Conservation (phyloP, 2,329 filamentous ascomycete species). For the Chaetomiaceae sp. region DNA sequence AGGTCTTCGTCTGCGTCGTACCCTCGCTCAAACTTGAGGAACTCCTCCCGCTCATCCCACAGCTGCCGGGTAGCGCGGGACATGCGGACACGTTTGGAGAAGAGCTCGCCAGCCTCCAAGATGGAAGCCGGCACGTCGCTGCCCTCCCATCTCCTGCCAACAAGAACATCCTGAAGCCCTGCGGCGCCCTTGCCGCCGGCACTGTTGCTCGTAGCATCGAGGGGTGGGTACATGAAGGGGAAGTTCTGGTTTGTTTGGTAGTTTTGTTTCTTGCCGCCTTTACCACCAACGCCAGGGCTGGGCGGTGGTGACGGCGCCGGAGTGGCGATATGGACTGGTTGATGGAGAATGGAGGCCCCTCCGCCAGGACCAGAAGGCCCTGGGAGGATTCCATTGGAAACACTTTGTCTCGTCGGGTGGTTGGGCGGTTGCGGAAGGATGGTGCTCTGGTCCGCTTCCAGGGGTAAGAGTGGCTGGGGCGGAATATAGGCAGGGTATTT, state of each 20-base stretch:
- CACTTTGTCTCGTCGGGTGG: conserved; percentile 59
- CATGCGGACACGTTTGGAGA: conserved; percentile 84
- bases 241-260: conserved; percentile 99
- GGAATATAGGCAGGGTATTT: conserved; percentile 97
- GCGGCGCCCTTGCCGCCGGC: conserved; percentile 84
- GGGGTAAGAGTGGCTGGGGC: conserved; percentile 72
- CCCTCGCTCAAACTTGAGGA: conserved; percentile 86
- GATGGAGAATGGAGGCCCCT: conserved; percentile 79
- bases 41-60: conserved; percentile 89
- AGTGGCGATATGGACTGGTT: conserved; percentile 97
- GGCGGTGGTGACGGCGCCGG: conserved; percentile 93
- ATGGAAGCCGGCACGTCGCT: conserved; percentile 92
- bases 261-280: conserved; percentile 96
- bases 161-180: conserved; percentile 71
- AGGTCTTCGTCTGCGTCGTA: conserved; percentile 50
- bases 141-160: conserved; percentile 87
- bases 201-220: conserved; percentile 83
- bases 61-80: conserved; percentile 86
- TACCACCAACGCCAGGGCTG: conserved; percentile 79
- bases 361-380: conserved; percentile 51
- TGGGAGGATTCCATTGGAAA: conserved; percentile 58
- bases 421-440: conserved; percentile 81
- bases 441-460: conserved; percentile 87
- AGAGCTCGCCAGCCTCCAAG: conserved; percentile 87
- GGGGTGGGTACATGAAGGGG: conserved; percentile 91